These are phyloP conservation scores for Apiotrichum montevideense DNA, from an alignment of 1,284 basidiomycete species.

Conservation along the genomic window DNA sequence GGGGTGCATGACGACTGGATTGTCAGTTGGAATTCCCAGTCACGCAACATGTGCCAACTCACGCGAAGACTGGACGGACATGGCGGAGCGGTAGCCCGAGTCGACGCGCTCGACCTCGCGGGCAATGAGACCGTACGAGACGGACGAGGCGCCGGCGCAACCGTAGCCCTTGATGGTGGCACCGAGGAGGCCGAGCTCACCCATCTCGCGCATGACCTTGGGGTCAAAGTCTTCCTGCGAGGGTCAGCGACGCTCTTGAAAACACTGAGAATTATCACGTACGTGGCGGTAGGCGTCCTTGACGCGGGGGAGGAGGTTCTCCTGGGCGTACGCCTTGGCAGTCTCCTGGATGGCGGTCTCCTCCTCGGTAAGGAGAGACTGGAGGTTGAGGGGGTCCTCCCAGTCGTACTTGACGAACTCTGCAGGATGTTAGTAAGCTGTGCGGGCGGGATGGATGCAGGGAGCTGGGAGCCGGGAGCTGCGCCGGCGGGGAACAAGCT, in stretches of 20 bases:
- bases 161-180: slow-evolving; percentile 90
- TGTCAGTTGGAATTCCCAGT: neutral
- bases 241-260: neutral
- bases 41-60: neutral
- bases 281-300: slow-evolving; percentile 82
- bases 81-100: slow-evolving; percentile 88
- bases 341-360: slow-evolving; percentile 84
- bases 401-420: slow-evolving; percentile 59
- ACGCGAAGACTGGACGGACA: slow-evolving; percentile 83
- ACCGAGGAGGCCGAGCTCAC: slow-evolving; percentile 79
- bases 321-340: slow-evolving; percentile 77
- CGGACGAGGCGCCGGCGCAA: slow-evolving; percentile 83
- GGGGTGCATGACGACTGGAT: slow-evolving; percentile 83
- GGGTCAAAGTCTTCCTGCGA: slow-evolving; percentile 64
- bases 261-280: slow-evolving; percentile 41
- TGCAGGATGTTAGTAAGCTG: neutral
- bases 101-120: slow-evolving; percentile 91
- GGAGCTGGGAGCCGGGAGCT: too few species aligned
- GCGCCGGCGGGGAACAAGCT: neutral
- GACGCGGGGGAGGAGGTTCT: slow-evolving; percentile 77
- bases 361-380: slow-evolving; percentile 77
- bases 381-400: slow-evolving; percentile 74
- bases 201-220: slow-evolving; percentile 82
- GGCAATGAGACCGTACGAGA: slow-evolving; percentile 88
- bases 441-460: too few species aligned